phyloP scores from a whole-genome alignment of 2,329 filamentous ascomycete genomes.

The Delphinella strobiligena region DNA sequence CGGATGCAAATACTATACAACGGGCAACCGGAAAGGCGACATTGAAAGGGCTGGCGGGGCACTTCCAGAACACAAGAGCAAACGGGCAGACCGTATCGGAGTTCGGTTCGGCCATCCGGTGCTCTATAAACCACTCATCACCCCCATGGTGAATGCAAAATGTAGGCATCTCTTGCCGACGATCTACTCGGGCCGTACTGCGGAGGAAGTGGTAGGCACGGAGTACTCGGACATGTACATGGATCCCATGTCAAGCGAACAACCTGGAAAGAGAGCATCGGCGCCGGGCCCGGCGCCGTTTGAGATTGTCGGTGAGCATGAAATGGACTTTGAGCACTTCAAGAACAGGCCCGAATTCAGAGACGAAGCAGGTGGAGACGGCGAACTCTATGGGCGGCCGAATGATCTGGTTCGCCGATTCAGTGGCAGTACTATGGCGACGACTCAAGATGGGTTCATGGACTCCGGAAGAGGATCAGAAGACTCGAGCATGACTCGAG shows the following conservation, averaged over 20 bases:
- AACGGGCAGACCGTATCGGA: constrained; percentile 55
- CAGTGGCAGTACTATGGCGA: constrained; percentile 37
- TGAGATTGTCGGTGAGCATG: constrained; percentile 75
- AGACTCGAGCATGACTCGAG: constrained; percentile 19
- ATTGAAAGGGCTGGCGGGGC: constrained; percentile 14
- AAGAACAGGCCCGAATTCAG: constrained; percentile 83
- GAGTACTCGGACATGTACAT: constrained; percentile 77
- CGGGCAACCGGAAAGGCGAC: constrained; percentile 42
- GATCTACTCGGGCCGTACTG: constrained; percentile 64
- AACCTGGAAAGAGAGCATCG: constrained; percentile 48
- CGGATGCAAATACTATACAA: constrained; percentile 70
- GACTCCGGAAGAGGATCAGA: constrained; percentile 14
- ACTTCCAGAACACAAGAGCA: constrained; percentile 28
- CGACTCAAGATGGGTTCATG: constrained; percentile 13
- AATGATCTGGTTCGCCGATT: constrained; percentile 50
- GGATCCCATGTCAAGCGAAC: constrained; percentile 58
- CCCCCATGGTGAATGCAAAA: constrained; percentile 89
- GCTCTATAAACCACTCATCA: constrained; percentile 77
- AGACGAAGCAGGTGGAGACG: constrained; percentile 68
- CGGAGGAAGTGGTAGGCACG: constrained; percentile 46
- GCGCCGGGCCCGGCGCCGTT: constrained; percentile 45
- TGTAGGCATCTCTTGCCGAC: constrained; percentile 77
- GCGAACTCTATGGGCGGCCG: constrained; percentile 43
- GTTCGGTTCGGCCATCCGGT: constrained; percentile 82
- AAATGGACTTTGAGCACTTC: constrained; percentile 84